A percentile compares a stretch with the other conserved stretches of the same genome.
Evolutionary conservation across 2,329 filamentous ascomycete species (phyloP).

Genomic region (Cladosporium austrohemisphaericum): DNA sequence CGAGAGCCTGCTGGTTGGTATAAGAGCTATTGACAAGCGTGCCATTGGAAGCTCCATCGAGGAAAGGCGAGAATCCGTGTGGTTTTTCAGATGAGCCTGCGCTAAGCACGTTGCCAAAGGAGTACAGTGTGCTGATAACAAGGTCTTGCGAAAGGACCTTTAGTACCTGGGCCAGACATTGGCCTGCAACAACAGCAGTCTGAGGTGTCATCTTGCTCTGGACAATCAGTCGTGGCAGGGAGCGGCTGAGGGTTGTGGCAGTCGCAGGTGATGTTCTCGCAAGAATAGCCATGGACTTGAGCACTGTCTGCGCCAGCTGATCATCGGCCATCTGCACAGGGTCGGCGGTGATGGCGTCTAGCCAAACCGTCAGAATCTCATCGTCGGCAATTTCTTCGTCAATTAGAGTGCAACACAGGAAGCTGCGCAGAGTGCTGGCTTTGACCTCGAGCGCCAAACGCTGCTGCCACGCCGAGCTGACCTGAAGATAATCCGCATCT

Average conservation of each 20-base stretch:
- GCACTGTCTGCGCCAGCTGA: constrained; percentile 69
- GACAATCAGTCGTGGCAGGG: constrained; percentile 82
- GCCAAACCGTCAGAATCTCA: constrained; percentile 76
- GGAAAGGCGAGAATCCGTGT: constrained; percentile 42
- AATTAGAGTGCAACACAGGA: constrained; percentile 77
- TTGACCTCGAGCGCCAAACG: constrained; percentile 82
- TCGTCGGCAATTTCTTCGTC: constrained; percentile 77
- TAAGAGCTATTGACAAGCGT: constrained; percentile 23
- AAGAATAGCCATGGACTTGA: constrained; percentile 78
- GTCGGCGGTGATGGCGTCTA: constrained; percentile 78
- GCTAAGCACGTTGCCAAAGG: constrained; percentile 90
- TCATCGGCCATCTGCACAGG: constrained; percentile 77
- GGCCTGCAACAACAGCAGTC: constrained; percentile 74
- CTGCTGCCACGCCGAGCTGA: constrained; percentile 84
- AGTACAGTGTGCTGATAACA: constrained; percentile 91
- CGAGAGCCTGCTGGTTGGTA: constrained; percentile 37
- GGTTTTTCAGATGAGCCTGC: constrained; percentile 58
- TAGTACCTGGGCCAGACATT: constrained; percentile 76
- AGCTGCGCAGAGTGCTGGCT: constrained; percentile 74
- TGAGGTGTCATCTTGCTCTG: constrained; percentile 69
- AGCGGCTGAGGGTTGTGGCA: constrained; percentile 71
- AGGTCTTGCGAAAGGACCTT: constrained; percentile 84
- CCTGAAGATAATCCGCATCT: constrained; percentile 81
- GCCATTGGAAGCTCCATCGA: constrained; percentile 44
- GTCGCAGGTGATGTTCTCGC: constrained; percentile 70